A percentile compares a stretch with the other conserved stretches of the same genome.
Evolutionary conservation across 805 yeast genomes (phyloP).

Genomic region (Suhomyces sp.): DNA sequence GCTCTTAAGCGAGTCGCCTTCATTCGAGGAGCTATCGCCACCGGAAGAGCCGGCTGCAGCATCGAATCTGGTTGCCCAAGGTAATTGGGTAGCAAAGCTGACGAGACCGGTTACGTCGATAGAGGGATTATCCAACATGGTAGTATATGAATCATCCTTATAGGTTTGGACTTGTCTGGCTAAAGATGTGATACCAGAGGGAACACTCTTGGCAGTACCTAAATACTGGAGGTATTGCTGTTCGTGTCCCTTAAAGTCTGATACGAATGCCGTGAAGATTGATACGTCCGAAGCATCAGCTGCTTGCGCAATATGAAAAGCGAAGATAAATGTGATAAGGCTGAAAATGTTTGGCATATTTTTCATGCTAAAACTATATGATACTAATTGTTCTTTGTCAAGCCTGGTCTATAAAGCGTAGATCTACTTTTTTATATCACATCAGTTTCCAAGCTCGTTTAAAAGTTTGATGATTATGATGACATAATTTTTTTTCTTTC

Average conservation of each 20-base stretch:
- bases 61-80: slow-evolving; percentile 32
- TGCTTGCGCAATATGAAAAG: slow-evolving; percentile 14
- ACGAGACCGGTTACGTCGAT: slow-evolving; percentile 23
- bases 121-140: slow-evolving; percentile 29
- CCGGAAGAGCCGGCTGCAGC: slow-evolving; percentile 6
- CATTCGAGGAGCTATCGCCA: slow-evolving; percentile 7
- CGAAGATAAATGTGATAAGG: slow-evolving; percentile 7
- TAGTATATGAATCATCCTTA: slow-evolving; percentile 45
- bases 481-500: background rate
- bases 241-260: slow-evolving; percentile 31
- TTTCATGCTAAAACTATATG: background rate
- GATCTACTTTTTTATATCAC: background rate
- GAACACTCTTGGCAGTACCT: slow-evolving; percentile 23
- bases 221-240: slow-evolving; percentile 31
- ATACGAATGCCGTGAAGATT: slow-evolving; percentile 35
- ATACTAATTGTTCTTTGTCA: background rate
- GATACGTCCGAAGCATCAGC: slow-evolving; percentile 18
- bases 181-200: slow-evolving; percentile 27
- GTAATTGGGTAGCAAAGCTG: slow-evolving; percentile 34
- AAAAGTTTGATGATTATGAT: background rate
- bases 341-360: background rate
- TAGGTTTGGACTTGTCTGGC: slow-evolving; percentile 35
- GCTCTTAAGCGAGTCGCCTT: background rate
- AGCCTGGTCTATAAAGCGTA: background rate
- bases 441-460: background rate